Evolutionary conservation across 2,329 filamentous ascomycete genomes (phyloP), one percentile per base, ranked within the genome.

Genomic region (Coniochaeta sp.): DNA sequence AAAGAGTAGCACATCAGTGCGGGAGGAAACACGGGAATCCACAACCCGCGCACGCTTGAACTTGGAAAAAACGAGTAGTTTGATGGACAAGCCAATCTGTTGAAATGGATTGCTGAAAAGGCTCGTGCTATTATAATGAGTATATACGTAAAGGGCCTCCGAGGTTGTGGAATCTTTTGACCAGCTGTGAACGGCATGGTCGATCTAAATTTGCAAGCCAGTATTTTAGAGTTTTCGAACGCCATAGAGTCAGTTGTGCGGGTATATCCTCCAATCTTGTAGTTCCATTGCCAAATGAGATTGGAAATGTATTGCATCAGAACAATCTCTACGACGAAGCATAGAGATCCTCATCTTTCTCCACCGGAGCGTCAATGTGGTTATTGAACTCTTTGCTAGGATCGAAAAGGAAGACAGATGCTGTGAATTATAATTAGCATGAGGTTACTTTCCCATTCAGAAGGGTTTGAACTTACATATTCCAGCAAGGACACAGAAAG

Each of bases 301-400:
- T 17, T 24, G 43, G 22, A 22, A 6, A 22, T 43, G 28, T 31
- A 36, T 24, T 24, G 6, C 47, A 28, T 12, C 8, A 26, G 52
- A 55, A 50, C 22, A 36, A 58, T 17, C 36, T 55, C 9, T 52
- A 52, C 22, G 22, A 52, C 6, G 47, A 52, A 52, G 22, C 24
- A 12, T 63, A 64, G 14, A 65, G 61, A 26, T 66, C 65, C 50
- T 70, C 65, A 38, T 70, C 68, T 58, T 72, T 71, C 62, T 75
- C 73, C 3, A 71, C 66, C 1, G 73, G 73, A 19, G 69, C 69
- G 60, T 76, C 73, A 34, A 75, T 73, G 38, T 68, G 69, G 64
- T 69, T 73, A 60, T 72, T 75, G 63, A 75, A 74, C 50, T 74
- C 73, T 58, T 70, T 67, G 19, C 63, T 67, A 1, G 69, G 71